Conservation (phyloP, 352 stramenopile species). For the Globisporangium iwayamae region DNA sequence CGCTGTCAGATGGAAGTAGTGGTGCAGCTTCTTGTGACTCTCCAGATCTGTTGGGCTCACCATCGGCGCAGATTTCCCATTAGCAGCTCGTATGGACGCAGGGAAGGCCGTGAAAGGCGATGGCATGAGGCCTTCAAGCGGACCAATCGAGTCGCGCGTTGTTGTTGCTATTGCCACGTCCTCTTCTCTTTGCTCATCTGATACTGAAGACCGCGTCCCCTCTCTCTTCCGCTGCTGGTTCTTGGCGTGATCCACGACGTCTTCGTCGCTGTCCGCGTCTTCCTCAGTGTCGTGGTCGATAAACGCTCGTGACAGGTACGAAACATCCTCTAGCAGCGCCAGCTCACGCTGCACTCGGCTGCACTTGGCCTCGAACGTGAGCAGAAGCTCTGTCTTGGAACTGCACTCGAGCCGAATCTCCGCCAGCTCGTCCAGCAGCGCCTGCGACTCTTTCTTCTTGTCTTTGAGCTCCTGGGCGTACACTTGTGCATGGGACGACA, state of each 20-base stretch:
- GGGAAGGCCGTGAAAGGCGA: constrained; percentile 38
- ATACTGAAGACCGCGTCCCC: neutral
- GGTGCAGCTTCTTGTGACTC: constrained; percentile 80
- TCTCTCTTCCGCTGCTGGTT: neutral
- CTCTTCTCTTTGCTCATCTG: neutral
- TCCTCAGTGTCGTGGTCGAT: constrained; percentile 66
- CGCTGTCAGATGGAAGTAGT: constrained; percentile 86
- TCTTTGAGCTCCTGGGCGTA: constrained; percentile 18
- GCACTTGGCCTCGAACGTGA: constrained; percentile 63
- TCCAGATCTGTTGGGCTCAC: constrained; percentile 56
- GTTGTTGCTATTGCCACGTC: neutral
- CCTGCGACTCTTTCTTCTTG: constrained; percentile 33
- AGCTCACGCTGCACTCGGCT: constrained; percentile 71
- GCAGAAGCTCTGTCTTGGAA: constrained; percentile 48
- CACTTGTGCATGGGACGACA: neutral
- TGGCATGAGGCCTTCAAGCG: constrained; percentile 11
- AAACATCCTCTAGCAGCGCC: constrained; percentile 70
- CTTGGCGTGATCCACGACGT: constrained; percentile 15
- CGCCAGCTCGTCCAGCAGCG: constrained; percentile 35
- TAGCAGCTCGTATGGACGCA: constrained; percentile 23
- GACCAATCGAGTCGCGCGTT: neutral
- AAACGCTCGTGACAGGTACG: constrained; percentile 65
- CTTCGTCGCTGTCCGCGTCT: constrained; percentile 59
- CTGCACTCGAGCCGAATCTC: constrained; percentile 41
- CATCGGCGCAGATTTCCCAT: constrained; percentile 32